Evolutionary conservation across 371 early-diverging fungal genomes (phyloP), one percentile per base, ranked within the genome.

Genomic region (Rhizopus stolonifer): DNA sequence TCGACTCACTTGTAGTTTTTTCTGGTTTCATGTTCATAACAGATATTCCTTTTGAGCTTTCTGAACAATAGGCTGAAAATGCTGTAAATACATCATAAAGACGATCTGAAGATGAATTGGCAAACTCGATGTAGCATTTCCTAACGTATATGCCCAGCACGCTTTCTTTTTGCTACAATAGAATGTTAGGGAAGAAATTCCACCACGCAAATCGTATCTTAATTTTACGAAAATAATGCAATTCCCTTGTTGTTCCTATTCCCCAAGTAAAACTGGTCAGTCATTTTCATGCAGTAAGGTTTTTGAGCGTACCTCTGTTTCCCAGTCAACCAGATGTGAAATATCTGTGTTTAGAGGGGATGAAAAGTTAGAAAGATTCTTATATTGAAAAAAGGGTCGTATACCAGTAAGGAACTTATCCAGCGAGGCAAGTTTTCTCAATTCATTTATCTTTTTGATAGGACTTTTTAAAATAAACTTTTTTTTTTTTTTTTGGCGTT

Each of bases 111-210:
- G 63, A 47, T 13, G 60, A 33, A 32, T 36, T 51, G 19, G 49
- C 32, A 48, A 62, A 75, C 46, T 71, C 76, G 4, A 69, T 42
- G 21, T 52, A 49, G 24, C 70, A 72, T 42, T 56, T 58, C 11
- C 76, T 60, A n/a, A 72, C 58, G 59, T 69, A 75, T 26, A 67
- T 23, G 3, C 70, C 72, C 52, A 75, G 63, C 3, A 75, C 54
- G 44, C 76, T 70, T 3, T 55, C 47, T 54, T 60, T 65, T 17
- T 67, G 68, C 74, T 72, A 34, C 5, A 53, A 49, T 22, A n/a
- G 13, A 14, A 34, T 15, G 13, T 38, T 11, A 11, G 24, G n/a
- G n/a, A 25, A 5, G 5, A 47, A 4, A 13, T 15, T 5, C 33
- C 2, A 29, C 4, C 31, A 29, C 31, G 10, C 4, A 7, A 29